Evolutionary conservation across 305 asterid species (phyloP).

Genomic region (Rubia tinctorum): DNA sequence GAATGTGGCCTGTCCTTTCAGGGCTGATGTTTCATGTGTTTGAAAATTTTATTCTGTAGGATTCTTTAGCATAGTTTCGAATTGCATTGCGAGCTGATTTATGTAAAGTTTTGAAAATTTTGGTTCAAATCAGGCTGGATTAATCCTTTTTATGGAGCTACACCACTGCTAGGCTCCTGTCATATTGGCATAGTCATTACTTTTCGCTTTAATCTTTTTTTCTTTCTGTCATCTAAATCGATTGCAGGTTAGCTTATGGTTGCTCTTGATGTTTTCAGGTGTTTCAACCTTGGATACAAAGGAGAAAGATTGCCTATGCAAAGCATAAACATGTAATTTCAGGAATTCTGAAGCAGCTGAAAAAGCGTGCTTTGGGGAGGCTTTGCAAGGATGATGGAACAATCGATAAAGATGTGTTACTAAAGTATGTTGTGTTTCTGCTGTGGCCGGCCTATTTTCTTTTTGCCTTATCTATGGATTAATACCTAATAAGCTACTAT

Average conservation of each 20-base stretch:
- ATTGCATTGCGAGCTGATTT: background rate
- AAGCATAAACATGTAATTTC: conserved; percentile 84
- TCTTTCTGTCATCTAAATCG: background rate
- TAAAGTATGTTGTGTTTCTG: conserved; percentile 38
- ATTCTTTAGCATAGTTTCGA: background rate
- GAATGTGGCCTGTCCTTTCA: too few species aligned
- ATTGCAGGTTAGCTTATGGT: too few species aligned
- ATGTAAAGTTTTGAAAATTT: background rate
- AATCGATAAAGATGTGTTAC: conserved; percentile 51
- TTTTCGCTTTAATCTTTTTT: background rate
- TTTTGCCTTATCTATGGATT: background rate
- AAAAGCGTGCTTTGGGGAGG: conserved; percentile 67
- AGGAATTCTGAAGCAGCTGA: conserved; percentile 67
- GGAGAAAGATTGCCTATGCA: conserved; percentile 65
- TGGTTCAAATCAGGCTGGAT: background rate
- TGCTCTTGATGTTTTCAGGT: conserved; percentile 42
- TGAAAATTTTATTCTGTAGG: background rate
- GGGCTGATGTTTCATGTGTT: background rate
- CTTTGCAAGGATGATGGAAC: conserved; percentile 62
- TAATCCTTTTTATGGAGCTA: background rate
- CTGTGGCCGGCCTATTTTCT: background rate
- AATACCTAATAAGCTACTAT: background rate
- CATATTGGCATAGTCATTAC: background rate
- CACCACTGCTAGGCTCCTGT: background rate
- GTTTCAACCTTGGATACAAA: conserved; percentile 87